Evolutionary conservation across 345 rosid genomes (phyloP).

Genomic region (Schrenkiella parvula): DNA sequence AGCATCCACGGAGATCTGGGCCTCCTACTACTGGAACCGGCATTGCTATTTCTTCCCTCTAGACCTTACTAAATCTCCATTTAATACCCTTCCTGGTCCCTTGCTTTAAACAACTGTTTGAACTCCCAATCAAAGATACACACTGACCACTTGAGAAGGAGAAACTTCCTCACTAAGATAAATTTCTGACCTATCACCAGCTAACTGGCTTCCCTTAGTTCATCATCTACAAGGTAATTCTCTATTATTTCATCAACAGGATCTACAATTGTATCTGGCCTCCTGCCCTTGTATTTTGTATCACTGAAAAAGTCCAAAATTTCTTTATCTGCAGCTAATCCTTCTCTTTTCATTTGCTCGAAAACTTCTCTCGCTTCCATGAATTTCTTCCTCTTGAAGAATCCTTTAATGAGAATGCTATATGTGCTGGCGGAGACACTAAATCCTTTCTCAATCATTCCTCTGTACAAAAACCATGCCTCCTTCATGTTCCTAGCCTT

Average conservation of each 20-base stretch:
- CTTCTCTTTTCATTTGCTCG: constrained; percentile 66
- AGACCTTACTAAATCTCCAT: not conserved
- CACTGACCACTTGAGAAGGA: not conserved
- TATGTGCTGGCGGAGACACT: constrained; percentile 52
- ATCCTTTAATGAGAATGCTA: constrained; percentile 68
- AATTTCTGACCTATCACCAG: constrained; percentile 5
- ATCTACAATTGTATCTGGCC: constrained; percentile 50
- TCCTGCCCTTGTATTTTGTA: constrained; percentile 59
- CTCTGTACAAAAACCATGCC: constrained; percentile 73
- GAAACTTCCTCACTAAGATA: not conserved
- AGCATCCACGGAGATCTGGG: constrained; percentile 70
- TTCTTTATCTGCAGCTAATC: constrained; percentile 57
- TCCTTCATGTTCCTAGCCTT: constrained; percentile 99
- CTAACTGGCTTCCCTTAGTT: constrained; percentile 32
- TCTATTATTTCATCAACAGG: constrained; percentile 85
- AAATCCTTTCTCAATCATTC: constrained; percentile 69
- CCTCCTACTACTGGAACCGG: not conserved
- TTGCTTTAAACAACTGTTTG: constrained; percentile 2
- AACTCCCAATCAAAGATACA: not conserved
- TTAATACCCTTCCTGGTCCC: not conserved
- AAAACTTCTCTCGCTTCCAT: constrained; percentile 68
- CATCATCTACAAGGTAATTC: constrained; percentile 45
- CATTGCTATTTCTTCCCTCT: not conserved
- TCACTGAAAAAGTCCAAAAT: constrained; percentile 55
- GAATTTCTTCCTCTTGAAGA: constrained; percentile 65